Evolutionary conservation across 2,329 filamentous ascomycete genomes (phyloP), one percentile per base, ranked within the genome.

Genomic region (Scedosporium apiospermum): DNA sequence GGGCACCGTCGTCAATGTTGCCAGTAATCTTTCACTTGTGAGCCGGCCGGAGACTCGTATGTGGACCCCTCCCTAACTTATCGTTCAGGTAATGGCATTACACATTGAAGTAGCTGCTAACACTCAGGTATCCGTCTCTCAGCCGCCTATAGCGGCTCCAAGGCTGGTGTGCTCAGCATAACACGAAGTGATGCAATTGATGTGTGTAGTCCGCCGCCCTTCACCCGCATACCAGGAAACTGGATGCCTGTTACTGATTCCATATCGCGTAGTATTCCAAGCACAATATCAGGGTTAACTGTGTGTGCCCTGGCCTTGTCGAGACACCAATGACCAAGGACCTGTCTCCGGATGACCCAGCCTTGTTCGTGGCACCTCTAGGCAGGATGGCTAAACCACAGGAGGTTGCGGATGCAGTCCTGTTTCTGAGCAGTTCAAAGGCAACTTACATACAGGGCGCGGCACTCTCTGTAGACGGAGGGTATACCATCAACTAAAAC

Each of bases 161-260:
- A 80, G 62, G 76, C 77, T 4, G 78, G 77, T 1, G 73, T 80
- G 0, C 75, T 79, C 6, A 73, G 73, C 44, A 69, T 80, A 70
- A 80, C 78, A 3, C 76, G 73, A 63, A 75, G 73, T 59, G 77
- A 80, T 70, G 78, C 78, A n/a, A 76, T 80, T 46, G 76, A 80
- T 66, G 76, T 77, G 61, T 65, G 72, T 68, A 58, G 34, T 61
- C 23, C 49, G 41, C 62, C 2, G n/a, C 14, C 7, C 10, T 34
- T 12, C 21, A 46, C 41, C 42, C 26, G 34, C 10, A 14, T 14
- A n/a, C 38, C 5, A 7, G 14, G 27, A 14, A 3, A 10, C 6
- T 16, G 41, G 10, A 38, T 3, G 18, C 16, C 30, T 4, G 10
- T 26, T 38, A 10, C 62, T 27, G 14, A n/a, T 62, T n/a, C 51